A percentile compares a stretch with the other conserved stretches of the same genome.
These are phyloP conservation scores for Amaranthus palmeri DNA, from an alignment of 148 eudicot species.

Conservation along the genomic window DNA sequence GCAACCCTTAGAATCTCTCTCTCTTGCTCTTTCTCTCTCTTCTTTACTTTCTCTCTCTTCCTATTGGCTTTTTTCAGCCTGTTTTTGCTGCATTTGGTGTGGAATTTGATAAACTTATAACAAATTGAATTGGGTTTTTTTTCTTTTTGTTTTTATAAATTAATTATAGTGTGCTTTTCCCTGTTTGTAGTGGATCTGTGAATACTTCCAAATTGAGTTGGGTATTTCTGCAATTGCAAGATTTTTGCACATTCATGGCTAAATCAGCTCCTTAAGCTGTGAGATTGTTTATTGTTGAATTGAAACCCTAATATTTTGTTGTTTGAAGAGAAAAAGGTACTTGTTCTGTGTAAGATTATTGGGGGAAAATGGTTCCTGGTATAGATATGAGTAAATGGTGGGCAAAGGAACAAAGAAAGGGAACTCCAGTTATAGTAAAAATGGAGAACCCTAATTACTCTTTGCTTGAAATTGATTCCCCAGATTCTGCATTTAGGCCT, in stretches of 20 bases:
- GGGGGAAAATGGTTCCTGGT: conserved; percentile 21
- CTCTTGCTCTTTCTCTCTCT: conserved; percentile 8
- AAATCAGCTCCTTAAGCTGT: conserved; percentile 2
- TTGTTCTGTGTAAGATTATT: conserved; percentile 1
- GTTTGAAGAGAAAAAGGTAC: neutral
- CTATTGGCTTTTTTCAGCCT: neutral
- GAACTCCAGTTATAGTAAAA: conserved; percentile 52
- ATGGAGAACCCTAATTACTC: conserved; percentile 56
- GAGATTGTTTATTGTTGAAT: conserved; percentile 7
- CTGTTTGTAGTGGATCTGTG: conserved; percentile 14
- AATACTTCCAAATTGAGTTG: conserved; percentile 12
- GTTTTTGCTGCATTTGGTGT: conserved; percentile 15
- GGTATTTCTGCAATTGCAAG: conserved; percentile 13
- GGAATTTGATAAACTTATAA: conserved; percentile 13
- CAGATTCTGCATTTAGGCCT: conserved; percentile 34
- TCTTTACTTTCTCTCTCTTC: conserved; percentile 1
- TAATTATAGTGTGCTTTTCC: neutral
- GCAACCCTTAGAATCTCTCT: neutral
- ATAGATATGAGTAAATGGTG: conserved; percentile 40
- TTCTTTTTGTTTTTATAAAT: neutral
- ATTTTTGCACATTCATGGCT: conserved; percentile 10
- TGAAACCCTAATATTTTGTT: neutral
- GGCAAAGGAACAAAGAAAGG: conserved; percentile 40
- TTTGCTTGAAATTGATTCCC: conserved; percentile 40
- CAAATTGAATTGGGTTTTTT: conserved; percentile 11